These are phyloP conservation scores for Chrysanthemum lavandulifolium DNA, from an alignment of 129 eudicot species.

Conservation along the genomic window DNA sequence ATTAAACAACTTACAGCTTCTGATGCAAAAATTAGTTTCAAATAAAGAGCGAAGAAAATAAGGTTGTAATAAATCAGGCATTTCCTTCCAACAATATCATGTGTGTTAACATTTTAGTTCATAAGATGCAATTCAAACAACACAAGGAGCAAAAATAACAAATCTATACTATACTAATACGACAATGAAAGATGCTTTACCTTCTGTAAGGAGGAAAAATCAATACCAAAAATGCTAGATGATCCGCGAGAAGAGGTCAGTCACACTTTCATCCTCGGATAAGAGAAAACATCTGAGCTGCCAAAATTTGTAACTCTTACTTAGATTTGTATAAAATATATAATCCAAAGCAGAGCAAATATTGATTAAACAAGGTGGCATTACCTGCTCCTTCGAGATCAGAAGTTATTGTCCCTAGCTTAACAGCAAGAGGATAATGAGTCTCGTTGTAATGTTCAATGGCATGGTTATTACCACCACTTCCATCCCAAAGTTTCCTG, in stretches of 20 bases:
- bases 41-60: too few species aligned
- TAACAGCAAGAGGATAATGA: slow-evolving; percentile 83
- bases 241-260: too few species aligned
- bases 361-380: slow-evolving; percentile 22
- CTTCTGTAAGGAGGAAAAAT: too few species aligned
- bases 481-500: slow-evolving; percentile 92
- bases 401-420: slow-evolving; percentile 91
- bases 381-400: slow-evolving; percentile 97
- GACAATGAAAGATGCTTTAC: too few species aligned
- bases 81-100: not conserved
- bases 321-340: slow-evolving; percentile 33
- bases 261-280: too few species aligned
- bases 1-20: not conserved
- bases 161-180: too few species aligned
- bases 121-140: too few species aligned
- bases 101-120: too few species aligned
- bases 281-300: slow-evolving; percentile 32
- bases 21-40: too few species aligned
- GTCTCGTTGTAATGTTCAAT: slow-evolving; percentile 72
- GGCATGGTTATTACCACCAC: slow-evolving; percentile 96
- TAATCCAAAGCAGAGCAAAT: not conserved
- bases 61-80: too few species aligned
- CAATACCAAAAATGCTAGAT: too few species aligned
- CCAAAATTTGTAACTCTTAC: slow-evolving; percentile 56
- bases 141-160: too few species aligned